Evolutionary conservation across 1,139 yeast species (phyloP).

Genomic region (Zhuliangozyma parablackwelliae): DNA sequence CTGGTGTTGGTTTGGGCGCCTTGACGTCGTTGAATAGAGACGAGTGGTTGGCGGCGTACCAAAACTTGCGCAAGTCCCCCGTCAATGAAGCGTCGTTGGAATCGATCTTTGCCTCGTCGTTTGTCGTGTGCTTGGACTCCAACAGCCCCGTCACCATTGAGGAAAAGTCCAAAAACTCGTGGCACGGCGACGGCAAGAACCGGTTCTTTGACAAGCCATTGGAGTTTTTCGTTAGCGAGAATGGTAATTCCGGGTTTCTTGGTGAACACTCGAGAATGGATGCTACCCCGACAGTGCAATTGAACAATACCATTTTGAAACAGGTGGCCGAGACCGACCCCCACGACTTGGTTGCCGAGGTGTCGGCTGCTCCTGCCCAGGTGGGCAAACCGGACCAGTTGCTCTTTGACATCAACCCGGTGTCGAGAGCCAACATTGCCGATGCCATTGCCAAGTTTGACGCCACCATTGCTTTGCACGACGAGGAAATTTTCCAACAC

Average conservation of each 20-base stretch:
- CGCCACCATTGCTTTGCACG: slow-evolving; percentile 48
- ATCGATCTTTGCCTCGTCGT: slow-evolving; percentile 73
- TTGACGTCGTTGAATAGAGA: slow-evolving; percentile 86
- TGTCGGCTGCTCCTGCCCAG: slow-evolving; percentile 19
- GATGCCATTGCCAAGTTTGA: slow-evolving; percentile 55
- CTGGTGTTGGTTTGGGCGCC: slow-evolving; percentile 62
- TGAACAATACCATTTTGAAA: slow-evolving; percentile 72
- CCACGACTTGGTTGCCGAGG: slow-evolving; percentile 24
- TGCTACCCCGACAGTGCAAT: slow-evolving; percentile 90
- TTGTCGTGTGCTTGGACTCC: slow-evolving; percentile 76
- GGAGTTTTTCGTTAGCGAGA: slow-evolving; percentile 76
- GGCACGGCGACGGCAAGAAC: slow-evolving; percentile 95
- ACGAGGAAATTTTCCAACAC: slow-evolving; percentile 64
- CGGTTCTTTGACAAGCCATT: slow-evolving; percentile 91
- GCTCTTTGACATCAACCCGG: slow-evolving; percentile 48
- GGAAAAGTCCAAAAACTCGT: slow-evolving; percentile 79
- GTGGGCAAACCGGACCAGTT: slow-evolving; percentile 21
- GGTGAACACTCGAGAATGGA: slow-evolving; percentile 99
- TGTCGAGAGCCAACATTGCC: slow-evolving; percentile 48
- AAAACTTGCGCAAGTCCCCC: slow-evolving; percentile 53
- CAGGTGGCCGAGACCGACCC: slow-evolving; percentile 49
- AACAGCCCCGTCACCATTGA: slow-evolving; percentile 72
- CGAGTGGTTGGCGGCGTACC: slow-evolving; percentile 64
- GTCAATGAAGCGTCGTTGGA: slow-evolving; percentile 57
- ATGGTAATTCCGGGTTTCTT: slow-evolving; percentile 86